Percentiles rank a stretch among this genome's conserved stretches.
Evolutionary conservation across 2,329 filamentous ascomycete genomes (phyloP).

Genomic region (Claviceps quebecensis): DNA sequence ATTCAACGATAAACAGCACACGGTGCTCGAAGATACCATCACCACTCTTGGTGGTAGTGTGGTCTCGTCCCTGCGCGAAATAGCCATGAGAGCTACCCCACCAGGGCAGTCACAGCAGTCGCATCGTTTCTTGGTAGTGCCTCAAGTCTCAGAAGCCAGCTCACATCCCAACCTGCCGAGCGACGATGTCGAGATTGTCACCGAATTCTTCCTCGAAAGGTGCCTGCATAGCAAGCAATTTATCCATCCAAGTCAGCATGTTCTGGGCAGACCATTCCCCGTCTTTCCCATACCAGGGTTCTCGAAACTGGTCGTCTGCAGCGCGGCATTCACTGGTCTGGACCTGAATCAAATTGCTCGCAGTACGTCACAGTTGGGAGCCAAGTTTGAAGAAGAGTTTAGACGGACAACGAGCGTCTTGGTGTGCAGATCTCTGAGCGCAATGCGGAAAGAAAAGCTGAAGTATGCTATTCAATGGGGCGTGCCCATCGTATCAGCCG

Average conservation of each 20-base stretch:
- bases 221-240: slow-evolving; percentile 68
- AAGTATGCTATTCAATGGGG: slow-evolving; percentile 59
- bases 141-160: slow-evolving; percentile 33
- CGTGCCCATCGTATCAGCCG: slow-evolving; percentile 65
- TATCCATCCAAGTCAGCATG: slow-evolving; percentile 52
- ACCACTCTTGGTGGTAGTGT: slow-evolving; percentile 32
- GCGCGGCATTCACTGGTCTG: slow-evolving; percentile 69
- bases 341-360: slow-evolving; percentile 77
- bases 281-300: slow-evolving; percentile 58
- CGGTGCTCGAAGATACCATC: slow-evolving; percentile 33
- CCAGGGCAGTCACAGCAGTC: slow-evolving; percentile 12
- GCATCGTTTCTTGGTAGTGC: slow-evolving; percentile 39
- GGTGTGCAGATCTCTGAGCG: slow-evolving; percentile 48
- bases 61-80: slow-evolving; percentile 28
- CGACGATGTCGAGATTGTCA: slow-evolving; percentile 43
- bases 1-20: slow-evolving; percentile 38
- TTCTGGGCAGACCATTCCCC: slow-evolving; percentile 65
- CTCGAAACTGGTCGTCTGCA: slow-evolving; percentile 55
- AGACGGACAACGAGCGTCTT: slow-evolving; percentile 60
- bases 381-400: slow-evolving; percentile 65
- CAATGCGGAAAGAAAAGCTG: slow-evolving; percentile 60
- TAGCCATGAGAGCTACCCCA: slow-evolving; percentile 17
- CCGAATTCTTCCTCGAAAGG: slow-evolving; percentile 86
- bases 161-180: slow-evolving; percentile 26
- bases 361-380: slow-evolving; percentile 62